Evolutionary conservation across 345 rosid species (phyloP), one percentile per base, ranked within the genome.

Genomic region (Syzygium aromaticum): DNA sequence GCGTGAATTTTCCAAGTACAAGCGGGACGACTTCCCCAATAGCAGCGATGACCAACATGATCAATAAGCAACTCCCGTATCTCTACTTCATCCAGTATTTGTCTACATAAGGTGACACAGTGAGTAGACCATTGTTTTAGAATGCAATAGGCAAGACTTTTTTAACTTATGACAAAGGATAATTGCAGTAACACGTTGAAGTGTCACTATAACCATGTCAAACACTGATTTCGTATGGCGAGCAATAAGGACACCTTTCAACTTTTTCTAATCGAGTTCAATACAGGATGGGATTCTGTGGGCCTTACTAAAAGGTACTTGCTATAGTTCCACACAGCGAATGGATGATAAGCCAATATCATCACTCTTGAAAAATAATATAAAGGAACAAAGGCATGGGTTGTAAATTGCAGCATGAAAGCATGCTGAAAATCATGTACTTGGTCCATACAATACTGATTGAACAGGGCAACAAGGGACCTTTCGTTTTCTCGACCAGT

Each of bases 1-100:
- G 96, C 90, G 51, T 85, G 95, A 92, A 98, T 98, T 93, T 91
- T 98, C 99, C 99, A 98, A 8, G 98, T 93, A 57, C 99, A 94
- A 92, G 99, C 97, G 40, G 98, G 99, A 86, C 94, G 97, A 87
- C 99, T 98, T 88, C 99, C 99, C 99, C 99, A 96, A 91, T 99
- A 98, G 84, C 98, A 98, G 78, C 95, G 96, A 87, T 96, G 99
- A 51, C 97, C 98, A 17, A 98, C 94, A 87, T 95, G 98, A 88
- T 96, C 98, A 85, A 98, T 94, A n/a, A 98, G 98, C 90, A 98
- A 92, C 90, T 95, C 98, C 54, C 98, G 92, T 89, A 96, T 96
- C 89, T 96, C 98, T 83, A 96, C 94, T 92, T 95, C 99, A 91
- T 96, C 99, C 90, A 98, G 90, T 85, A 90, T 87, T 92, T 93